These are phyloP conservation scores for Penicillium dipodomyicola DNA, from an alignment of 495 filamentous ascomycete species.

Conservation along the genomic window DNA sequence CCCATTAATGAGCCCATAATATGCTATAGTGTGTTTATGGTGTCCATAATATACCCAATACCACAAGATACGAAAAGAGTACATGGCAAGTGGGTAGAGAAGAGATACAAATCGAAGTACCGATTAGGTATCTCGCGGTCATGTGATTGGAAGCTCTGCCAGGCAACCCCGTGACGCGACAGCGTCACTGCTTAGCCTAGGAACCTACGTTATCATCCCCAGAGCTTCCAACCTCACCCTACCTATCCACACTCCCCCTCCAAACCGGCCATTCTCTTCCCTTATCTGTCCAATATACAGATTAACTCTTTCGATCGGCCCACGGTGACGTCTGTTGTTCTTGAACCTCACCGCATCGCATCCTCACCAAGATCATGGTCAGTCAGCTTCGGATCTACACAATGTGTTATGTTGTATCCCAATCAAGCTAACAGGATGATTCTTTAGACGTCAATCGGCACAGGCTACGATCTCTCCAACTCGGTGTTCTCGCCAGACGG, in stretches of 20 bases:
- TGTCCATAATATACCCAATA: background rate
- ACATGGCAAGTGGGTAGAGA: background rate
- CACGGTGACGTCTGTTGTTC: conserved; percentile 7
- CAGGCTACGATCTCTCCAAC: conserved; percentile 98
- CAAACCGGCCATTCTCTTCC: background rate
- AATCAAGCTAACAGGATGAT: conserved; percentile 10
- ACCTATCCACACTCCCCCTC: conserved; percentile 6
- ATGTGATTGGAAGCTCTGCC: conserved; percentile 15
- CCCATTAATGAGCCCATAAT: background rate
- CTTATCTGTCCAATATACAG: background rate
- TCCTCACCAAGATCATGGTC: conserved; percentile 34
- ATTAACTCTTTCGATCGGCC: conserved; percentile 8
- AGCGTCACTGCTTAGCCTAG: conserved; percentile 12
- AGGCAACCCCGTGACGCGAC: conserved; percentile 35
- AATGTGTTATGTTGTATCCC: background rate
- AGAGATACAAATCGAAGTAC: background rate
- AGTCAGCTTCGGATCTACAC: conserved; percentile 7
- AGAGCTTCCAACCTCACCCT: conserved; percentile 24
- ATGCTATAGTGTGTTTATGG: background rate
- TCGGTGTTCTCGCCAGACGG: conserved; percentile 99
- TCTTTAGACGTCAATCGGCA: conserved; percentile 93
- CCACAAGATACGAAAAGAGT: background rate
- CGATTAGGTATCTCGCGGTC: conserved; percentile 4
- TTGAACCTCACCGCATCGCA: conserved; percentile 14
- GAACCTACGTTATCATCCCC: conserved; percentile 16